phyloP scores from a whole-genome alignment of 2,329 filamentous ascomycete species.

The Aureobasidium sp. region DNA sequence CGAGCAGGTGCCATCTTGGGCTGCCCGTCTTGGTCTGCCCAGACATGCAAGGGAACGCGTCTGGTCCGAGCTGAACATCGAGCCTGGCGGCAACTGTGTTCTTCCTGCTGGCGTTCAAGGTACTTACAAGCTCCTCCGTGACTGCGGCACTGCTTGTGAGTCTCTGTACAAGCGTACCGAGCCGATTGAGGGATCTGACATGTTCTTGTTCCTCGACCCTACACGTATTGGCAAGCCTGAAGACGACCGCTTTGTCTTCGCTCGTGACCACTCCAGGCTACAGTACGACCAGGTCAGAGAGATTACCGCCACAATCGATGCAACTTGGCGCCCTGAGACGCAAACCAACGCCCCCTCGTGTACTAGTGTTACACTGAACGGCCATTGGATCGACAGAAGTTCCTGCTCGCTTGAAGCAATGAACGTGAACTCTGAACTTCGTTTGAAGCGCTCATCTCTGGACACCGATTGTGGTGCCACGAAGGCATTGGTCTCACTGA shows the following conservation, averaged over 20 bases:
- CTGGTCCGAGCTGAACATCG: constrained; percentile 36
- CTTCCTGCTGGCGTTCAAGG: constrained; percentile 33
- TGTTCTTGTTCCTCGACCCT: constrained; percentile 54
- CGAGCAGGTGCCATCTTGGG: constrained; percentile 27
- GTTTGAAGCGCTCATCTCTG: neutral
- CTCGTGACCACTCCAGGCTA: constrained; percentile 38
- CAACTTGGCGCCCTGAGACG: constrained; percentile 34
- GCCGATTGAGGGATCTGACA: constrained; percentile 16
- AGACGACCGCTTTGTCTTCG: constrained; percentile 50
- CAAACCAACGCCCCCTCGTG: too few species aligned
- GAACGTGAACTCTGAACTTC: neutral
- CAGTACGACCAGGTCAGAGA: constrained; percentile 39
- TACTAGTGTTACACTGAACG: neutral
- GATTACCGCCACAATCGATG: constrained; percentile 38
- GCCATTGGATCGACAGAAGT: neutral
- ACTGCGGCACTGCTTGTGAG: constrained; percentile 50
- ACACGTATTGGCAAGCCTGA: constrained; percentile 37
- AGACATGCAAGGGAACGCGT: constrained; percentile 34
- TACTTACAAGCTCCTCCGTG: constrained; percentile 40
- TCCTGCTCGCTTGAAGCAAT: neutral
- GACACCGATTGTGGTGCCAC: neutral
- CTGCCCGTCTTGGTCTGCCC: constrained; percentile 27
- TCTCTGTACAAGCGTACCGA: constrained; percentile 43
- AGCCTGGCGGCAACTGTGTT: neutral
- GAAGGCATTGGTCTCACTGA: neutral